Evolutionary conservation across 2,329 filamentous ascomycete species (phyloP).

Genomic region (Lachnellula hyalina): DNA sequence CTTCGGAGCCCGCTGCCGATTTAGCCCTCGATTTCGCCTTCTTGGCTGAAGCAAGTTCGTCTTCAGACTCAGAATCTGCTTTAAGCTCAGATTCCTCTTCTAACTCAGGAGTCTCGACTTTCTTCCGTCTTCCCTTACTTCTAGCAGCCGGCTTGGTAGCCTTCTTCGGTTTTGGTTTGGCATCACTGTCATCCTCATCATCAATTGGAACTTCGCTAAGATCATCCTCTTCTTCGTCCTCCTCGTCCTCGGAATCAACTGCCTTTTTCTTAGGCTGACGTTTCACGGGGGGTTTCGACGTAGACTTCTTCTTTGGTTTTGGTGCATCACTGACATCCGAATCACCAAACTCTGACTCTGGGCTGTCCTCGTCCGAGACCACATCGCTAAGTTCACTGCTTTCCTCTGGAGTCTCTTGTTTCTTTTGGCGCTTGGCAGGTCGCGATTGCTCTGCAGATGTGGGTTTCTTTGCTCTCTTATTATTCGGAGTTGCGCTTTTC

Average conservation of each 20-base stretch:
- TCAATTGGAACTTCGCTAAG: slow-evolving; percentile 9
- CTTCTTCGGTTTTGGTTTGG: slow-evolving; percentile 13
- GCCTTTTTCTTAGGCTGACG: slow-evolving; percentile 25
- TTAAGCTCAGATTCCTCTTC: slow-evolving; percentile 1
- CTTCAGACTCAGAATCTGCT: slow-evolving; percentile 2
- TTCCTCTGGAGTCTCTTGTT: slow-evolving; percentile 11
- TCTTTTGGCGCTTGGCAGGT: slow-evolving; percentile 22
- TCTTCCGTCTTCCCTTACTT: background rate
- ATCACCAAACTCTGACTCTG: slow-evolving; percentile 11
- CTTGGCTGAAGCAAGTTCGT: background rate
- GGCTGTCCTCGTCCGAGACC: slow-evolving; percentile 9
- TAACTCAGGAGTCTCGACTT: background rate
- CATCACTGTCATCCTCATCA: slow-evolving; percentile 14
- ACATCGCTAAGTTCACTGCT: slow-evolving; percentile 12
- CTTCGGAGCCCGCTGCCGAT: background rate
- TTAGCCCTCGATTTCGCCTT: background rate
- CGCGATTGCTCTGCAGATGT: slow-evolving; percentile 36
- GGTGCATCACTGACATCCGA: slow-evolving; percentile 17
- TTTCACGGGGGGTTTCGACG: slow-evolving; percentile 21
- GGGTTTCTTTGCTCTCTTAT: slow-evolving; percentile 28
- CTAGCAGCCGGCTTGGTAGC: background rate
- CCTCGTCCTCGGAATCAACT: slow-evolving; percentile 23
- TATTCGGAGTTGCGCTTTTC: slow-evolving; percentile 40
- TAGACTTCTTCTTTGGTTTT: slow-evolving; percentile 41
- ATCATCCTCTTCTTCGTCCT: slow-evolving; percentile 11